phyloP scores from a whole-genome alignment of 345 rosid genomes.

The Rhodamnia rubescens region DNA sequence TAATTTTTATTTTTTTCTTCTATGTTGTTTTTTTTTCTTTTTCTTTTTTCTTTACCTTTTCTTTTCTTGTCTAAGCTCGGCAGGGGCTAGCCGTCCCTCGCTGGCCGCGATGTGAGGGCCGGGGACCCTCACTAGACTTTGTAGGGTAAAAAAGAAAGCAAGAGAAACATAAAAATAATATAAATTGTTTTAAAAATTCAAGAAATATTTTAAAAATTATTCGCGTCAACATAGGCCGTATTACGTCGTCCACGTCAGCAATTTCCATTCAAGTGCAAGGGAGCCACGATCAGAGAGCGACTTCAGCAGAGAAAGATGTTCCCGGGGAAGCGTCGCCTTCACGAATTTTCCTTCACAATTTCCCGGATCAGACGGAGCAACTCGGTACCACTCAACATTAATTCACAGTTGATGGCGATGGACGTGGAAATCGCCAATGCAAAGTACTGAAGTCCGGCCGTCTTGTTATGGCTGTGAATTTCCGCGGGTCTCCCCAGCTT shows the following conservation, averaged over 20 bases:
- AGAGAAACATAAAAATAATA: too few relatives aligned
- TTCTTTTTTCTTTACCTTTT: too few relatives aligned
- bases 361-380: not conserved
- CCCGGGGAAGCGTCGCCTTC: not conserved
- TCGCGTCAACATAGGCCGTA: fast-evolving
- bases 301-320: not conserved
- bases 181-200: too few relatives aligned
- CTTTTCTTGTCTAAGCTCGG: too few relatives aligned
- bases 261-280: not conserved
- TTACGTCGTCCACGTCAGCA: too few relatives aligned
- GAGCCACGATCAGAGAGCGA: not conserved
- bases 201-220: too few relatives aligned
- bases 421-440: not conserved
- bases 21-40: too few relatives aligned
- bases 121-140: too few relatives aligned
- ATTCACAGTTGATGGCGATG: not conserved
- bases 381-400: not conserved
- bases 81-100: too few relatives aligned
- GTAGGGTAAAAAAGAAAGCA: too few relatives aligned
- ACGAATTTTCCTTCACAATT: not conserved
- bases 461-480: not conserved
- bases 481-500: not conserved
- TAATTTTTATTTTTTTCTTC: too few relatives aligned
- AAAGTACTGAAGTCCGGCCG: not conserved
- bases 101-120: too few relatives aligned